Conservation (phyloP, 805 yeast species). For the Brettanomyces naardenensis region DNA sequence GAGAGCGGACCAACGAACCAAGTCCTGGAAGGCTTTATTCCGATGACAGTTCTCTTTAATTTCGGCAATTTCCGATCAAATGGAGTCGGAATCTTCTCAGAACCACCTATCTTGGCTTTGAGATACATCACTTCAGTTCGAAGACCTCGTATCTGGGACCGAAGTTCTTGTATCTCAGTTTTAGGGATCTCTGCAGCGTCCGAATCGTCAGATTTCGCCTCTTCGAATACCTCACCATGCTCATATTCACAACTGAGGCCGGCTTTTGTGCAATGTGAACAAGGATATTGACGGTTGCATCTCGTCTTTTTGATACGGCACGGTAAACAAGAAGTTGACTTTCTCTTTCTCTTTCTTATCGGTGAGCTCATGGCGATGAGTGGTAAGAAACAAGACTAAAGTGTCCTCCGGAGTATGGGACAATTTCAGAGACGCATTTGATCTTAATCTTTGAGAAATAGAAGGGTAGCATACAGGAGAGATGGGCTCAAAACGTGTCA, state of each 20-base stretch:
- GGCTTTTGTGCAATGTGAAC: slow-evolving; percentile 12
- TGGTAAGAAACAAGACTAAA: no score
- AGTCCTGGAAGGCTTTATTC: background rate
- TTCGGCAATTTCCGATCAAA: background rate
- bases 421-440: no score
- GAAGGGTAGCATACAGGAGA: no score
- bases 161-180: background rate
- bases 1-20: slow-evolving; percentile 1
- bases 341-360: slow-evolving; percentile 3
- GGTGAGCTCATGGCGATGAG: no score
- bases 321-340: slow-evolving; percentile 13
- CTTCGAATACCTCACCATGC: no score
- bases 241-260: background rate
- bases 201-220: no score
- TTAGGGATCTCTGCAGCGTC: no score
- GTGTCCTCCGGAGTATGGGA: no score
- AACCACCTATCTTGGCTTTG: background rate
- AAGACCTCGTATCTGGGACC: background rate
- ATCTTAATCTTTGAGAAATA: no score
- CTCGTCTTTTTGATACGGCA: slow-evolving; percentile 17
- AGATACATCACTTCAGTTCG: background rate
- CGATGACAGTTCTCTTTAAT: background rate
- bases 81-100: background rate
- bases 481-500: no score
- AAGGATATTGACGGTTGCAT: slow-evolving; percentile 19